Evolutionary conservation across 2,329 filamentous ascomycete genomes (phyloP).

Genomic region (Fusarium veterinarium): DNA sequence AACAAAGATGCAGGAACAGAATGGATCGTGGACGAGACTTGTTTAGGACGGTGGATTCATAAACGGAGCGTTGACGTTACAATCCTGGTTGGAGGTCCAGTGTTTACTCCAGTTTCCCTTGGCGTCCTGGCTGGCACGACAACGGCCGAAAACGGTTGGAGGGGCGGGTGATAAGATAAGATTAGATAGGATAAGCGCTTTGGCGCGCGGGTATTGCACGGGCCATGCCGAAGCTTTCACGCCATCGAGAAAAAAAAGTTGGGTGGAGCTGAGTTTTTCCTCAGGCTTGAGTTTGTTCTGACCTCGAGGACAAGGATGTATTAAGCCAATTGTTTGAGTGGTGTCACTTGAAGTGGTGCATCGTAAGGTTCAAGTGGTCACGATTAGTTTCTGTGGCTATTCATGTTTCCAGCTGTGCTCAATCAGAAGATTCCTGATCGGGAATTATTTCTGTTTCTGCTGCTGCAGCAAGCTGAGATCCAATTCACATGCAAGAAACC

Average conservation of each 20-base stretch:
- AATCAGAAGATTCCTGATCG: background rate
- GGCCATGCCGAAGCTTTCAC: background rate
- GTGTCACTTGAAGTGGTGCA: constrained; percentile 32
- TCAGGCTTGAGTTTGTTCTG: constrained; percentile 11
- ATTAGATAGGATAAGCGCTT: constrained; percentile 19
- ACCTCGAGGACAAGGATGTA: constrained; percentile 17
- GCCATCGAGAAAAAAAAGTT: constrained; percentile 7
- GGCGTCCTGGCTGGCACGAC: constrained; percentile 36
- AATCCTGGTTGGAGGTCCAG: constrained; percentile 13
- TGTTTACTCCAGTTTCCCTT: constrained; percentile 23
- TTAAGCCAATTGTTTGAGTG: constrained; percentile 18
- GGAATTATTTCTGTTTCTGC: background rate
- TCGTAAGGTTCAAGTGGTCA: constrained; percentile 33
- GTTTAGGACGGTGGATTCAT: constrained; percentile 37
- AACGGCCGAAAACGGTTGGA: constrained; percentile 8
- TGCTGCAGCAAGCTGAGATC: background rate
- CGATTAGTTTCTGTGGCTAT: background rate
- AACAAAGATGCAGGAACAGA: constrained; percentile 16
- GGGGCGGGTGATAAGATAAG: constrained; percentile 19
- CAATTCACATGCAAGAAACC: constrained; percentile 22
- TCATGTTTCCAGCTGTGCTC: background rate
- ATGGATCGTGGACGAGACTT: constrained; percentile 15
- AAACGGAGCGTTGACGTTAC: constrained; percentile 33
- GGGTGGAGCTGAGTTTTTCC: constrained; percentile 9
- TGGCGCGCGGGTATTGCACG: constrained; percentile 33